Evolutionary conservation across 1,139 yeast genomes (phyloP), one percentile per base, ranked within the genome.

Genomic region (Protomyces gravidus): DNA sequence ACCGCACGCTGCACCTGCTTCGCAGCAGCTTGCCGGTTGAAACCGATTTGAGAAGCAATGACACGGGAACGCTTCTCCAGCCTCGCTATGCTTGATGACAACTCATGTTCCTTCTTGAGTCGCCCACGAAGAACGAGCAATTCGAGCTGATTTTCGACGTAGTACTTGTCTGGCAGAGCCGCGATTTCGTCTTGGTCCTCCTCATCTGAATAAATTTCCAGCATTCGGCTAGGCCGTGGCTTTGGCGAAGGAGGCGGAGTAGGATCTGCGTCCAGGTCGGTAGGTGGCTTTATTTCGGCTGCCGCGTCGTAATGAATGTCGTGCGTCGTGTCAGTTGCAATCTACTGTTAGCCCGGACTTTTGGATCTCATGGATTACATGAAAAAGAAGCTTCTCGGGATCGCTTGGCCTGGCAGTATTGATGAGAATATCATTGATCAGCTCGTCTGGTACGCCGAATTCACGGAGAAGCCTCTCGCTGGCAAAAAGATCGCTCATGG

Each of bases 171-270:
- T 17, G 58, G 58, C 9, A 36, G 32, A 15, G 25, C 28, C 15
- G 47, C 58, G 9, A 53, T 28, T 2, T 45, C 51, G 15, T 46
- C 51, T 36, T 53, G 58, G 28, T 53, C 58, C 27, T 53, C 58
- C 28, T 53, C 58, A 21, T 53, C 58, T 15, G 58, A 53, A 13
- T 45, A 36, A 13, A 53, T 42, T 17, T 53, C 58, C 27, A 45
- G 17, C 51, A 53, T 33, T 7, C 58, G 51, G 5, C 46, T 40
- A 21, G 17, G 17, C 11, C 42, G 42, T 9, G 30, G 23, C 23
- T 45, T 52, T n/a, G 25, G 15, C 9, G 32, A 46, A n/a, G 50
- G 36, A n/a, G 27, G 50, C 0, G 50, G 50, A 5, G 50, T 27
- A 21, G n/a, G n/a, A n/a, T 15, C 50, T n/a, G 19, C 19, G 7